Evolutionary conservation across 495 filamentous ascomycete species (phyloP).

Genomic region (Xylaria cubensis): DNA sequence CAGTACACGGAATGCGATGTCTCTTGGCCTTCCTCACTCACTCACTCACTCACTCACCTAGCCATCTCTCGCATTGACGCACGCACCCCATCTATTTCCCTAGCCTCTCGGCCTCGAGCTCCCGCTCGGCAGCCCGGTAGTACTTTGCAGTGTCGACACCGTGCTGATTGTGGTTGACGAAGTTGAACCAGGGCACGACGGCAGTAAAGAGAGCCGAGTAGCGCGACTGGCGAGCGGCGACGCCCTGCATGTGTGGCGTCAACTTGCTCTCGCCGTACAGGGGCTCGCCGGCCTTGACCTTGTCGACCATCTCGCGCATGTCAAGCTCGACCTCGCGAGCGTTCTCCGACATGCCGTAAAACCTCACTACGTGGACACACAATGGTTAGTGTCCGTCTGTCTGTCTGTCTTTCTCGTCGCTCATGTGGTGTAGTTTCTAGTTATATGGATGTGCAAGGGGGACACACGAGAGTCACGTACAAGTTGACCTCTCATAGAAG

Average conservation of each 20-base stretch:
- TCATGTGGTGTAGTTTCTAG: too few species aligned
- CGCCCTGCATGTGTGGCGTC: slow-evolving; percentile 88
- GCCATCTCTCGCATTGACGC: background rate
- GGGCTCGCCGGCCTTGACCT: slow-evolving; percentile 88
- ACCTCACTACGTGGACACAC: slow-evolving; percentile 65
- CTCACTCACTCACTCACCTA: background rate
- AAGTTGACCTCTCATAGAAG: slow-evolving; percentile 73
- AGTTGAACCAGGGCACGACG: slow-evolving; percentile 93
- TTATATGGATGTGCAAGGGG: too few species aligned
- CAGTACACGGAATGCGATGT: slow-evolving; percentile 20
- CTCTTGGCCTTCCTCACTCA: slow-evolving; percentile 17
- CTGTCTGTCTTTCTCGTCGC: too few species aligned
- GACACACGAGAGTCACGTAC: slow-evolving; percentile 46
- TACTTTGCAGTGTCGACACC: slow-evolving; percentile 98
- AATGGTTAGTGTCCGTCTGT: background rate
- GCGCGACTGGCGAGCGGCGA: slow-evolving; percentile 89
- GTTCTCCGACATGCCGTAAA: slow-evolving; percentile 95
- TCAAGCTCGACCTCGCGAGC: slow-evolving; percentile 90
- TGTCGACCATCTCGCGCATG: slow-evolving; percentile 96
- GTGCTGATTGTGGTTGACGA: slow-evolving; percentile 97
- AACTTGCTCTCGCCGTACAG: slow-evolving; percentile 84
- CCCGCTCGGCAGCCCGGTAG: slow-evolving; percentile 93
- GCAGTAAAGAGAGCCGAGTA: slow-evolving; percentile 84
- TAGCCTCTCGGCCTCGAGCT: slow-evolving; percentile 78
- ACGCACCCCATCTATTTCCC: slow-evolving; percentile 34